Evolutionary conservation across 345 rosid species (phyloP), one percentile per base, ranked within the genome.

Genomic region (Hevea brasiliensis): DNA sequence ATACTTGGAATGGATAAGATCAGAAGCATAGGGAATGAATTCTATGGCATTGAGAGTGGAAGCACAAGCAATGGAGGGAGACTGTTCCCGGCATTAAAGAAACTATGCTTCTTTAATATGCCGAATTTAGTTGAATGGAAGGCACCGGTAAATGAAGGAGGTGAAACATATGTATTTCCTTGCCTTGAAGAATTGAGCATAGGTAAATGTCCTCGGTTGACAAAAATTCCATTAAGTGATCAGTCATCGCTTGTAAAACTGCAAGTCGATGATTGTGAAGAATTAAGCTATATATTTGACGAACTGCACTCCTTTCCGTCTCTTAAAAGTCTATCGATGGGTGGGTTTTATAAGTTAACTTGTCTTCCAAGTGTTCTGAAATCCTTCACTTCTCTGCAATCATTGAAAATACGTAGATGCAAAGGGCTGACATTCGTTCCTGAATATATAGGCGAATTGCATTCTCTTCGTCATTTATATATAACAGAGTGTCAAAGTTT

Each of bases 131-230:
- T 10, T 18, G 66, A 62, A 62, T 62, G 66, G 76, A 59, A 0
- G 40, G 50, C 44, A 12, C 66, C 76, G 27, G 27, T 27, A 4
- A 6, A 11, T 40, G 68, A 23, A 10, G 21, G 6, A 0, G 0
- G 15, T 17, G 48, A 18, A 9, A 20, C 64, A 40, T 13, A 1
- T 15, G 48, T 58, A 1, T 67, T 77, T 72, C 76, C 81, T 72
- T 53, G 37, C 48, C 80, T 77, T 2, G 37, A 66, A 26, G 45
- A 51, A 0, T 53, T 72, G 56, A 47, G 18, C n/a, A 61, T 77
- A 55, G 0, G 7, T 0, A 7, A 6, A 1, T 72, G 73, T 44
- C 4, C 11, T n/a, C 40, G 3, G 40, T 32, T 77, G 48, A 42
- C 21, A 60, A 42, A 11, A 27, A 35, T 67, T 41, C 76, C 74